Evolutionary conservation across 352 stramenopile genomes (phyloP).

Genomic region (Phytopythium ostracodes): DNA sequence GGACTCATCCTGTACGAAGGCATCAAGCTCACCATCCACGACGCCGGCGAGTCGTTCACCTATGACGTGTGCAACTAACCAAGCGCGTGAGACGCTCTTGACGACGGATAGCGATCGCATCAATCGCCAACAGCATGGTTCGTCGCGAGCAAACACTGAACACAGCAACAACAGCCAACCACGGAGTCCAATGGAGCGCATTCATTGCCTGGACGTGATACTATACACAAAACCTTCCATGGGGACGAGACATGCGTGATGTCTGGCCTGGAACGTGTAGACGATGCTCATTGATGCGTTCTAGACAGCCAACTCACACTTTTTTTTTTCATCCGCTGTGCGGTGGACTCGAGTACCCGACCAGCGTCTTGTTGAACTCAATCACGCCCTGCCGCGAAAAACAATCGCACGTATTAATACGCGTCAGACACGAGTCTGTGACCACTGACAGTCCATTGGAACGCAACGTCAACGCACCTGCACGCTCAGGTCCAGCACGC

Average conservation of each 20-base stretch:
- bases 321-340: slow-evolving; percentile 13
- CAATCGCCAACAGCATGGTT: background rate
- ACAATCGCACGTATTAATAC: background rate
- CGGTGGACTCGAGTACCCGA: slow-evolving; percentile 40
- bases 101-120: background rate
- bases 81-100: too few species aligned
- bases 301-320: background rate
- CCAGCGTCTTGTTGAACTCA: slow-evolving; percentile 62
- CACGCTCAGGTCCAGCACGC: slow-evolving; percentile 64
- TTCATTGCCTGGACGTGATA: background rate
- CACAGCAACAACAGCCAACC: too few species aligned
- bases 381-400: slow-evolving; percentile 49
- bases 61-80: background rate
- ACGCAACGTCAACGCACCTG: slow-evolving; percentile 33
- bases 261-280: too few species aligned
- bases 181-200: background rate
- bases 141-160: background rate
- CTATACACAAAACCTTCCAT: background rate
- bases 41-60: background rate
- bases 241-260: too few species aligned
- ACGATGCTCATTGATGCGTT: too few species aligned
- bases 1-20: slow-evolving; percentile 24
- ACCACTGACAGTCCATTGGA: background rate
- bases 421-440: background rate
- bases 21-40: background rate